Percentiles rank a stretch among this genome's conserved stretches.
Conservation (phyloP, 2,329 filamentous ascomycete genomes). For the Penicillium sp. region DNA sequence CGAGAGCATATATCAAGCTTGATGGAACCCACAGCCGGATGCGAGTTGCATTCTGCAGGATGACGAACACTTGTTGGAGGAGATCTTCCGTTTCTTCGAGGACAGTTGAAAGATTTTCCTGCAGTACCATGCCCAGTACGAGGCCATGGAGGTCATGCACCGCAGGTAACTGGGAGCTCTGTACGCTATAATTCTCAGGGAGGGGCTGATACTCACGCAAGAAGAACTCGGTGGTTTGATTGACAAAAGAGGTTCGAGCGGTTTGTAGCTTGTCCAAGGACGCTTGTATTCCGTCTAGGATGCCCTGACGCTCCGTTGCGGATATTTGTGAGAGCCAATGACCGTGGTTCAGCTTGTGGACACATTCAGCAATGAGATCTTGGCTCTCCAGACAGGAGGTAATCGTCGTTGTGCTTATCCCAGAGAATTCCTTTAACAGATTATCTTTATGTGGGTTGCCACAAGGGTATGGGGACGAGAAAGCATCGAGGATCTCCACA, state of each 20-base stretch:
- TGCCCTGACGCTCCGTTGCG: slow-evolving; percentile 1
- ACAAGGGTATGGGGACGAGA: slow-evolving; percentile 36
- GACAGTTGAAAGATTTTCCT: slow-evolving; percentile 46
- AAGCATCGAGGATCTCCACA: slow-evolving; percentile 25
- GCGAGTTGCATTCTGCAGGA: slow-evolving; percentile 42
- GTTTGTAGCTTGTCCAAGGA: slow-evolving; percentile 32
- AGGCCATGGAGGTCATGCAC: slow-evolving; percentile 45
- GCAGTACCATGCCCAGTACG: slow-evolving; percentile 53
- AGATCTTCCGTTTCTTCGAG: slow-evolving; percentile 27
- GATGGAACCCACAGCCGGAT: slow-evolving; percentile 51
- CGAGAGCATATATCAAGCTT: slow-evolving; percentile 44
- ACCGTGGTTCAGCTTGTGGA: slow-evolving; percentile 35
- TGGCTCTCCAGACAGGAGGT: slow-evolving; percentile 30
- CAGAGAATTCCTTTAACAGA: slow-evolving; percentile 38
- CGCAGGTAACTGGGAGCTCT: slow-evolving; percentile 17
- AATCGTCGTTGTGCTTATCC: slow-evolving; percentile 33
- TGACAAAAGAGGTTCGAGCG: slow-evolving; percentile 31
- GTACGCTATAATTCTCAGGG: not conserved
- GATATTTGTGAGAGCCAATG: slow-evolving; percentile 34
- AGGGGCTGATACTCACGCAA: slow-evolving; percentile 27
- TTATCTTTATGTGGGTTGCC: slow-evolving; percentile 18
- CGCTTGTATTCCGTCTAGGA: slow-evolving; percentile 20
- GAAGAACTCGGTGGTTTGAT: slow-evolving; percentile 47
- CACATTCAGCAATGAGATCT: slow-evolving; percentile 15
- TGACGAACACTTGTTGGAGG: slow-evolving; percentile 42